Evolutionary conservation across 1,284 basidiomycete genomes (phyloP), one percentile per base, ranked within the genome.

Genomic region (Apiotrichum sp.): DNA sequence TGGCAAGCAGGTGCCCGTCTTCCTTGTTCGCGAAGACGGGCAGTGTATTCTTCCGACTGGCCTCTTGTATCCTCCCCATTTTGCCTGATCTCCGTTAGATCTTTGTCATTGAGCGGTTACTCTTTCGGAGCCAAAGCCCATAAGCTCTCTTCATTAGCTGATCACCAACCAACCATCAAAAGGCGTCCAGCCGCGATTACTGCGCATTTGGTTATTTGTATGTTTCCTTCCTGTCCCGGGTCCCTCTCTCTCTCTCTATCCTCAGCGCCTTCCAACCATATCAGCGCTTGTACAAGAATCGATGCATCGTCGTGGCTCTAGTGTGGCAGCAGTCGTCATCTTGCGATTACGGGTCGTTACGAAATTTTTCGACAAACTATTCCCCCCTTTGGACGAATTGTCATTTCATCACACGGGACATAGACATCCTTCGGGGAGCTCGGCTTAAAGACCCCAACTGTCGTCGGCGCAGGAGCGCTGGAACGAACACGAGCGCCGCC

Each of bases 21-120:
- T 92, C 63, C 82, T 96, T 62, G 86, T 95, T 58, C 83, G 92
- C 56, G 83, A 85, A 7, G 93, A 96, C 68, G 93, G 93, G 33
- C 83, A 93, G 46, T 64, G 68, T 62, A 86, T 96, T 60, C 88
- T 93, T 79, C 93, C 93, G 3, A 93, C 90, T n/a, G 84, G 80
- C 66, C 81, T 86, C 50, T 82, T 84, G 79, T 93, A 91, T 81
- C 88, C 89, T 29, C 47, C 46, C 7, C 40, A 16, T 13, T 38
- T 8, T 13, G 13, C 7, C 36, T 38, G 36, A 38, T 38, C 22
- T 22, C 22, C 22, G 22, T 22, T 22, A 22, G 22, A 22, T 22
- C 22, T 22, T 22, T 22, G 22, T 22, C 22, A 22, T 22, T 22
- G 22, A 22, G 22, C 22, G 22, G 22, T 22, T 22, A 22, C 22